Base-by-base conservation (phyloP, 1,284 basidiomycete genomes). In the Leccinum pachyderme region DNA sequence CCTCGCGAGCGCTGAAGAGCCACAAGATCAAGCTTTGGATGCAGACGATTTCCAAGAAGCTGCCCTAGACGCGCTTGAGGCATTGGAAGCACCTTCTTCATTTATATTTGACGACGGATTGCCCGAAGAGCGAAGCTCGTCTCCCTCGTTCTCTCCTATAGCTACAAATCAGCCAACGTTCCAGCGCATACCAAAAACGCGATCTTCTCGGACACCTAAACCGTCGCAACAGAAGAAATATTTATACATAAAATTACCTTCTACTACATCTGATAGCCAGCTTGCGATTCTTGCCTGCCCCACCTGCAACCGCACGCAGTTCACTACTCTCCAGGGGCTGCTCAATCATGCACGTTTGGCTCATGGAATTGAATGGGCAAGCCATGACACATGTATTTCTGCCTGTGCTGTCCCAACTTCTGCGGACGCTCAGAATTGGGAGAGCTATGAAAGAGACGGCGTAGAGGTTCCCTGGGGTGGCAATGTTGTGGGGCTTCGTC, bases 311-410 rank as follows among this genome's bases (percentile, higher is more conserved):
- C 81, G 84, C 44, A 81, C 79, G 2, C 75, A 85, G 13, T 90
- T 91, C 63, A 83, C 81, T 12, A 84, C 80, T n/a, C 75, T 90
- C 2, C 89, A 91, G 67, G 89, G 88, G 3, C 77, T 91, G 24
- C 75, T 89, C 27, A 91, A 90, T 59, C 88, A 91, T 63, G 86
- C 82, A 53, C 83, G 89, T 11, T 73, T 89, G 29, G 76, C 81
- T 2, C 88, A 91, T 65, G 72, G 74, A 18, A 73, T 83, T 47
- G 86, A 87, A 60, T 91, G 83, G 77, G 84, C 82, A 8, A 86
- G 82, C 28, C 88, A 91, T 60, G 88, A 91, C 51, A 83, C 86
- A 53, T 89, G 87, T 61, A 81, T 91, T 9, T 77, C 79, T 54
- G 80, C 79, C 25, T 89, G 86, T 61, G 85, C 86, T 18, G 73